Percentiles rank a stretch among this genome's conserved stretches.
These are phyloP conservation scores for Daldinia concentrica DNA, from an alignment of 495 filamentous ascomycete genomes.

Conservation along the genomic window DNA sequence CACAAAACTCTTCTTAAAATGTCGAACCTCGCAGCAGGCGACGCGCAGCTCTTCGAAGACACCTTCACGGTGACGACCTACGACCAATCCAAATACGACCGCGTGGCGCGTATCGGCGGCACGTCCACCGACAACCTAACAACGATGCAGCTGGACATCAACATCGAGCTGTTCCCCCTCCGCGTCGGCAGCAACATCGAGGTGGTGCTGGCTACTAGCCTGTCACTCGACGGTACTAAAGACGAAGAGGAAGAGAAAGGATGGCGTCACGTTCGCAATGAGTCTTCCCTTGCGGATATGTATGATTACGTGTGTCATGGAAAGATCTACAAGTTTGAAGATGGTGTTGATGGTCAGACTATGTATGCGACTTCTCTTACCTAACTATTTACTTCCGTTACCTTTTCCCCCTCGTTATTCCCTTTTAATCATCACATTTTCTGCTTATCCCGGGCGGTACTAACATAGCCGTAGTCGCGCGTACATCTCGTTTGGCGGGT, in stretches of 20 bases:
- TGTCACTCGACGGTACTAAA: slow-evolving; percentile 84
- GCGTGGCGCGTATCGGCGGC: slow-evolving; percentile 81
- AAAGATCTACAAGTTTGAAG: slow-evolving; percentile 97
- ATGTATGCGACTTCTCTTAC: slow-evolving; percentile 70
- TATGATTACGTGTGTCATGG: slow-evolving; percentile 98
- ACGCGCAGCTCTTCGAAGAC: slow-evolving; percentile 92
- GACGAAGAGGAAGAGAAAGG: slow-evolving; percentile 66
- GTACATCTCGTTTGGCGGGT: slow-evolving; percentile 90
- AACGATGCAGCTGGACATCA: slow-evolving; percentile 88
- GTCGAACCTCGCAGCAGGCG: slow-evolving; percentile 63
- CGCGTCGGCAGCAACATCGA: slow-evolving; percentile 75
- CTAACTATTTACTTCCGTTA: neutral
- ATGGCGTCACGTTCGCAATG: slow-evolving; percentile 81
- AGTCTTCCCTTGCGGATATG: slow-evolving; percentile 84
- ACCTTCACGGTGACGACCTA: slow-evolving; percentile 82
- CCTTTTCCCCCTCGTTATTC: neutral
- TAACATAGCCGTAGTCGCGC: slow-evolving; percentile 72
- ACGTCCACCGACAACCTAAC: slow-evolving; percentile 74
- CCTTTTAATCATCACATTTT: neutral
- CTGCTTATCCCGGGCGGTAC: slow-evolving; percentile 8
- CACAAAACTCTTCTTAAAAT: slow-evolving; percentile 36
- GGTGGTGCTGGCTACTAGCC: slow-evolving; percentile 81
- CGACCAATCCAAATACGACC: slow-evolving; percentile 91
- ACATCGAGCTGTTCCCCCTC: slow-evolving; percentile 89
- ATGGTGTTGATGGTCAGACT: slow-evolving; percentile 76